Base-by-base conservation (phyloP, 148 eudicot genomes). In the Rhododendron vialii region DNA sequence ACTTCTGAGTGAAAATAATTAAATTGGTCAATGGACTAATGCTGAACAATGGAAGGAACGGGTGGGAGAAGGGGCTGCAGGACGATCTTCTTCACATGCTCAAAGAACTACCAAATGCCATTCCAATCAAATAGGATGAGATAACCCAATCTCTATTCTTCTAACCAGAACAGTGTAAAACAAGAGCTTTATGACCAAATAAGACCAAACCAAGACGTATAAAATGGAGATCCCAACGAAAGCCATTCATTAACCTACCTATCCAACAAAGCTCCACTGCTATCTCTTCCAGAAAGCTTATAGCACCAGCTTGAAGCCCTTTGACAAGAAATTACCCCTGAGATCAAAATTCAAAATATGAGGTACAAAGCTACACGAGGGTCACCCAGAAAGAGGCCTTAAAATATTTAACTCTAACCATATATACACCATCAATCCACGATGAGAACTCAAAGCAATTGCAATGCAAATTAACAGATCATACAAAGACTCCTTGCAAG, bases 241-340 rank as follows among this genome's bases (percentile, higher is more conserved):
- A 7, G 36, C 15, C 22, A 81, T 35, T 30, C 33, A 17, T 80
- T 50, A 28, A 78, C 61, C 57, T 69, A 86, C 87, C 87, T 69
- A 13, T 55, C 28, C 63, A 51, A 76, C 79, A 79, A 47, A 28
- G 69, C 84, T 65, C 69, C 80, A 41, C 59, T 69, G n/a, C 20
- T 41, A 1, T 80, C 77, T 82, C 81, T 81, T 53, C 83, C 83
- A 53, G 82, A 36, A 43, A 30, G 75, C 61, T 86, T 81, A 86
- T 4, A 82, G 74, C 74, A 82, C 85, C 81, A 86, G 81, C 55
- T 86, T 86, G 88, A 86, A 86, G 9, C 88, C 88, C 84, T 86
- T 86, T 8, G 88, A 82, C 50, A 86, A 63, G 85, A 86, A 86
- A 86, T 74, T 41, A 55, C 26, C 81, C 85, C 88, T 86, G 59